These are phyloP conservation scores for Ramalina intermedia DNA, from an alignment of 495 filamentous ascomycete genomes.

Conservation along the genomic window DNA sequence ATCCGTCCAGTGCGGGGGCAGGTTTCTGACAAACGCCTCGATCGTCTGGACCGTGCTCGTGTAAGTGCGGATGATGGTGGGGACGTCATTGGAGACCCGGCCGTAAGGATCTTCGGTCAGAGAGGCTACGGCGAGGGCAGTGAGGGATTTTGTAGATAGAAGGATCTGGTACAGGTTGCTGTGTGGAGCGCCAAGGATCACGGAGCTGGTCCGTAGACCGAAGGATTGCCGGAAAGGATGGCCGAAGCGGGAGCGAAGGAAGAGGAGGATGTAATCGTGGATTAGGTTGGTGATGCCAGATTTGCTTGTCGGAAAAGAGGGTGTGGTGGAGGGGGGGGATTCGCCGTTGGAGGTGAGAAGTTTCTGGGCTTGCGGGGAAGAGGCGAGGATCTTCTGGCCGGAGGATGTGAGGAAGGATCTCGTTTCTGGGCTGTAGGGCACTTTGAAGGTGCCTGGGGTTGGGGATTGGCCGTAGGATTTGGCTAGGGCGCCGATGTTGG, in stretches of 20 bases:
- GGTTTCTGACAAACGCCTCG: conserved; percentile 46
- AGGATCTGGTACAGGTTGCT: conserved; percentile 48
- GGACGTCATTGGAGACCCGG: conserved; percentile 66
- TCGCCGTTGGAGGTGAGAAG: conserved; percentile 32
- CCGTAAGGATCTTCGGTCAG: conserved; percentile 78
- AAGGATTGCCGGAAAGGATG: conserved; percentile 58
- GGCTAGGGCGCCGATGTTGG: conserved; percentile 37
- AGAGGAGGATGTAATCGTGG: conserved; percentile 17
- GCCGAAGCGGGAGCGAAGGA: conserved; percentile 45
- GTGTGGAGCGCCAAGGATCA: conserved; percentile 55
- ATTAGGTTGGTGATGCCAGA: conserved; percentile 19
- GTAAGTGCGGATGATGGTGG: conserved; percentile 54
- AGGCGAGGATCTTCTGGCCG: background rate
- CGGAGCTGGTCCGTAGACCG: conserved; percentile 38
- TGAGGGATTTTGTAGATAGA: conserved; percentile 56
- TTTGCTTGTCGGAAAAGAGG: conserved; percentile 19
- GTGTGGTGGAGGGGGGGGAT: conserved; percentile 20
- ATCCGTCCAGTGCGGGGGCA: conserved; percentile 75
- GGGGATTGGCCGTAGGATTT: conserved; percentile 45
- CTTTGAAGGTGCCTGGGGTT: conserved; percentile 4
- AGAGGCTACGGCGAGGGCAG: conserved; percentile 52
- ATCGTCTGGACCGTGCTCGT: conserved; percentile 50
- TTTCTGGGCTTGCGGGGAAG: conserved; percentile 10
- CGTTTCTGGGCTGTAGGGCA: conserved; percentile 3
- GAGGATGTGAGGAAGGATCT: background rate